These are phyloP conservation scores for Colletotrichum cuscutae DNA, from an alignment of 2,329 filamentous ascomycete genomes.

Conservation along the genomic window DNA sequence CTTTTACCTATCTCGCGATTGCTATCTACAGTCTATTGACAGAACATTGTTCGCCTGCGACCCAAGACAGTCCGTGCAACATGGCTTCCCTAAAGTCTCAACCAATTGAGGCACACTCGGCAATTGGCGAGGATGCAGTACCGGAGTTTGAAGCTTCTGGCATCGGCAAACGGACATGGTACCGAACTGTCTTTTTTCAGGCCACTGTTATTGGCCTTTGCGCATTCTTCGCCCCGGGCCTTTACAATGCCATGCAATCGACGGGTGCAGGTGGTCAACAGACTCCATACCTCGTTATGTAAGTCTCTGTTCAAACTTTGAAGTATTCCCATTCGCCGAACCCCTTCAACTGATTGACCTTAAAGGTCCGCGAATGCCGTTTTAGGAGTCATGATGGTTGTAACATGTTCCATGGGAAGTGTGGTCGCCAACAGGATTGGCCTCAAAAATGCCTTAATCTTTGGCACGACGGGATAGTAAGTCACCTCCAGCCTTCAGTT, in stretches of 20 bases:
- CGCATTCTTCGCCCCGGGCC: slow-evolving; percentile 42
- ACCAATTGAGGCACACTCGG: neutral
- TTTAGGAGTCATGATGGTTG: slow-evolving; percentile 20
- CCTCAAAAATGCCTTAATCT: slow-evolving; percentile 16
- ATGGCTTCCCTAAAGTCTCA: neutral
- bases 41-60: too few relatives aligned
- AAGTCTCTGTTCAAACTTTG: neutral
- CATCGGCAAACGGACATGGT: slow-evolving; percentile 35
- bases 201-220: slow-evolving; percentile 40
- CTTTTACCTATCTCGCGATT: neutral
- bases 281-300: slow-evolving; percentile 44
- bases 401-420: slow-evolving; percentile 16
- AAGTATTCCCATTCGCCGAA: too few relatives aligned
- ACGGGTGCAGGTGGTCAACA: slow-evolving; percentile 44
- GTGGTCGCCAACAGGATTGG: slow-evolving; percentile 14
- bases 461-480: slow-evolving; percentile 24
- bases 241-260: slow-evolving; percentile 45
- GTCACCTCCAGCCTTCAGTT: neutral
- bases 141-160: neutral
- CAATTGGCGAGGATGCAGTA: neutral
- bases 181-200: slow-evolving; percentile 42
- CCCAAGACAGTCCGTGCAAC: neutral
- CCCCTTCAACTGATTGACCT: neutral
- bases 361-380: slow-evolving; percentile 5
- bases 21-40: neutral